Evolutionary conservation across 345 rosid species (phyloP).

Genomic region (Clarkia xantiana): DNA sequence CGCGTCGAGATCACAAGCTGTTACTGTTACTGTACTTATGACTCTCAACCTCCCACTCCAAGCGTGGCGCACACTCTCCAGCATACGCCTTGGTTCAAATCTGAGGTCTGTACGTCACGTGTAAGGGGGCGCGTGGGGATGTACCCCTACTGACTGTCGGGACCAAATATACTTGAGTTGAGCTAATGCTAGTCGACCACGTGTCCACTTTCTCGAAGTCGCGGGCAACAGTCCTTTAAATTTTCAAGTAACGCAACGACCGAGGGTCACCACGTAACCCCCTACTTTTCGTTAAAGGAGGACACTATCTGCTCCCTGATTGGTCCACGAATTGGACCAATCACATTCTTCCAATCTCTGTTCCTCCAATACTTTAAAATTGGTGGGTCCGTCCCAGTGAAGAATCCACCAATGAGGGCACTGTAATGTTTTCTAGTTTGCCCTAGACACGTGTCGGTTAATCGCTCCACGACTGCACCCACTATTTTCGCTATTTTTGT

Average conservation of each 20-base stretch:
- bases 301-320: slow-evolving; percentile 7
- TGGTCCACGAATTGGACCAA: slow-evolving; percentile 5
- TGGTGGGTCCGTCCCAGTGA: slow-evolving; percentile 6
- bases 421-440: slow-evolving; percentile 1
- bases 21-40: background rate
- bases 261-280: slow-evolving; percentile 9
- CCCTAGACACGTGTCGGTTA: slow-evolving; percentile 8
- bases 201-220: slow-evolving; percentile 7
- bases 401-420: slow-evolving; percentile 8
- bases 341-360: background rate
- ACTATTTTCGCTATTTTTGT: background rate
- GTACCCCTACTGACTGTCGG: background rate
- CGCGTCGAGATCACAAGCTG: slow-evolving; percentile 5
- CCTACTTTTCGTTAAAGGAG: slow-evolving; percentile 4
- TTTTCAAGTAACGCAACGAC: background rate
- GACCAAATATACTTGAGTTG: background rate
- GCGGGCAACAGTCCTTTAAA: background rate
- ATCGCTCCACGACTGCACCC: background rate
- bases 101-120: background rate
- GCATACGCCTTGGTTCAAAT: background rate
- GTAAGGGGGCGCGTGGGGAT: background rate
- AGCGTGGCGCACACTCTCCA: background rate
- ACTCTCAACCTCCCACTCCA: background rate
- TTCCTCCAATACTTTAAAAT: background rate
- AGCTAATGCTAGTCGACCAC: slow-evolving; percentile 7